Percentiles rank a stretch among this genome's conserved stretches.
phyloP scores from a whole-genome alignment of 2,329 filamentous ascomycete genomes.

The Boeremia lycopersici region DNA sequence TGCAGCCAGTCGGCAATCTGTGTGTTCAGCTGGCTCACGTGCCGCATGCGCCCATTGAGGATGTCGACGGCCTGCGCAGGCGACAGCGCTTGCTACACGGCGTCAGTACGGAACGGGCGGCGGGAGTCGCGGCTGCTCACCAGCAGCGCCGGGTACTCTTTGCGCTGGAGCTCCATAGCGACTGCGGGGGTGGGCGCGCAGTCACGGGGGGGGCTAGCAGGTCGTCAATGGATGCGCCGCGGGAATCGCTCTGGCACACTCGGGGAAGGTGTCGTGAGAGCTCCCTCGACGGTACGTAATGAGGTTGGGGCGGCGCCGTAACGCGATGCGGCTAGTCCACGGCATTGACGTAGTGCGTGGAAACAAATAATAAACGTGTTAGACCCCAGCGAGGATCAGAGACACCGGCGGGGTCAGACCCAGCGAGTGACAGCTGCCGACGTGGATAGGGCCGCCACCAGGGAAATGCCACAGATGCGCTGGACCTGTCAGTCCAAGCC shows the following conservation, averaged over 20 bases:
- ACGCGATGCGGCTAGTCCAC: conserved; percentile 19
- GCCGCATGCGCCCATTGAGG: conserved; percentile 84
- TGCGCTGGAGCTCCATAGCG: conserved; percentile 70
- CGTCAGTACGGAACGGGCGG: conserved; percentile 30
- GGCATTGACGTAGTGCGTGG: conserved; percentile 26
- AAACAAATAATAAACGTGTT: conserved; percentile 7
- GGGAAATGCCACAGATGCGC: conserved; percentile 7
- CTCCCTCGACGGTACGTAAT: conserved; percentile 20
- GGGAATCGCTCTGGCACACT: conserved; percentile 26
- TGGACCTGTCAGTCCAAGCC: conserved; percentile 8
- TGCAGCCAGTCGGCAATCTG: conserved; percentile 97
- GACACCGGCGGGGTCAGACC: conserved; percentile 4
- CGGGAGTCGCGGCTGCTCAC: conserved; percentile 58
- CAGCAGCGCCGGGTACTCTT: conserved; percentile 94
- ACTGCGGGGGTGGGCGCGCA: conserved; percentile 32
- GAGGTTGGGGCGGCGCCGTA: conserved; percentile 11
- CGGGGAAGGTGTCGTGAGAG: conserved; percentile 36
- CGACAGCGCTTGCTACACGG: conserved; percentile 73
- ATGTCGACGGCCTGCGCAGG: conserved; percentile 81
- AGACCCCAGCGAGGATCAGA: conserved; percentile 14
- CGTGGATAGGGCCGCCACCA: conserved; percentile 4
- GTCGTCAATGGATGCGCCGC: conserved; percentile 6
- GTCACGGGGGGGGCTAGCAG: conserved; percentile 22
- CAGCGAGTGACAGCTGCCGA: neutral
- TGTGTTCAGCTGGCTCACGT: conserved; percentile 82